Conservation (phyloP, 1,284 basidiomycete species). For the Rhodotorula sp. region DNA sequence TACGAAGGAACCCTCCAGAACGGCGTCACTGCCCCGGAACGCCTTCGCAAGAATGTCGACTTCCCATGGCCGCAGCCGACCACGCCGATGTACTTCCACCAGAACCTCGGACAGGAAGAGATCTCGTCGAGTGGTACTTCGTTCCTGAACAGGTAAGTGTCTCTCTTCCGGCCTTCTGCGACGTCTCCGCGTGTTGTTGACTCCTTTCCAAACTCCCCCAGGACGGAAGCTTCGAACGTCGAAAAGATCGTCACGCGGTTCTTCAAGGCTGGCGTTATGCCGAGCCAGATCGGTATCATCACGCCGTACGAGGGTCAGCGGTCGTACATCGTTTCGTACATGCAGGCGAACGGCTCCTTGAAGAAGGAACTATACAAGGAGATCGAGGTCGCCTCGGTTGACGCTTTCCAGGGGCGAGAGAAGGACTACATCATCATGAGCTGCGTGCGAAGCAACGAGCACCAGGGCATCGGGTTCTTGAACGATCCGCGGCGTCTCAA, state of each 20-base stretch:
- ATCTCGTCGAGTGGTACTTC: slow-evolving; percentile 98
- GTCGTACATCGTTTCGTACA: slow-evolving; percentile 98
- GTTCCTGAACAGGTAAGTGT: slow-evolving; percentile 80
- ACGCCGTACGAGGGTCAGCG: slow-evolving; percentile 99
- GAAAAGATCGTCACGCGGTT: slow-evolving; percentile 99
- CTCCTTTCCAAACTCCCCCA: slow-evolving; percentile 47
- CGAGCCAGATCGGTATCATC: slow-evolving; percentile 94
- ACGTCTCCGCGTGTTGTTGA: slow-evolving; percentile 8
- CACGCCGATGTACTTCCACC: slow-evolving; percentile 99
- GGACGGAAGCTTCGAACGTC: slow-evolving; percentile 97
- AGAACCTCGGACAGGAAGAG: slow-evolving; percentile 97
- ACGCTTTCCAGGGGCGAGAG: slow-evolving; percentile 98
- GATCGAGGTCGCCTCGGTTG: slow-evolving; percentile 97
- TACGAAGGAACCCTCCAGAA: slow-evolving; percentile 99
- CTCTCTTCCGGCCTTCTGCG: background rate
- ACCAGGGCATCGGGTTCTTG: slow-evolving; percentile 98
- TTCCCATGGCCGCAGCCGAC: slow-evolving; percentile 99
- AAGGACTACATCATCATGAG: slow-evolving; percentile 99
- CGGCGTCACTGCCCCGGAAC: slow-evolving; percentile 96
- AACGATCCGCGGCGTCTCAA: slow-evolving; percentile 96
- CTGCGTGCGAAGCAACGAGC: slow-evolving; percentile 98
- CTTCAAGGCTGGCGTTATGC: slow-evolving; percentile 97
- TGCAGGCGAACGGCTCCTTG: slow-evolving; percentile 97
- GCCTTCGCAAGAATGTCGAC: slow-evolving; percentile 93
- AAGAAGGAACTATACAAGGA: slow-evolving; percentile 99